phyloP scores from a whole-genome alignment of 208 protist genomes.

The Lotmaria passim region DNA sequence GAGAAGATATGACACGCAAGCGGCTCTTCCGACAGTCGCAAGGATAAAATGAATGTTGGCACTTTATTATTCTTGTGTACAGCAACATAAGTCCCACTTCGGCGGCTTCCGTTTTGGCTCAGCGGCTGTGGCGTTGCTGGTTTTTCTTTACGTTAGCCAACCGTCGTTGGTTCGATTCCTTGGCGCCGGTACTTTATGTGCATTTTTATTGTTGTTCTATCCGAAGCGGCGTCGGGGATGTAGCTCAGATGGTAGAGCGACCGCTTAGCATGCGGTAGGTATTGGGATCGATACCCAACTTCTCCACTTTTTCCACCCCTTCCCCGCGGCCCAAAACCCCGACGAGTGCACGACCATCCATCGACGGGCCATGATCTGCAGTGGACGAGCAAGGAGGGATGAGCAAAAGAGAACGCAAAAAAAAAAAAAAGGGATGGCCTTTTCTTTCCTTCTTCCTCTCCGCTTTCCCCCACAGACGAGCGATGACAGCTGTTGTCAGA shows the following conservation, averaged over 20 bases:
- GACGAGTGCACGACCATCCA: too few species aligned
- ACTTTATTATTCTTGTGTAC: background rate
- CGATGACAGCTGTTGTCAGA: too few species aligned
- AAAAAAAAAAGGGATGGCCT: too few species aligned
- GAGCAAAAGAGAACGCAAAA: too few species aligned
- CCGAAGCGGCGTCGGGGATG: constrained; percentile 74
- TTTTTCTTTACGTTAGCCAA: background rate
- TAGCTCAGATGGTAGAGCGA: constrained; percentile 94
- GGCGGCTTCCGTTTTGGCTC: background rate
- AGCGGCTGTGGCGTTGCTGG: background rate
- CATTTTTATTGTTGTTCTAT: too few species aligned
- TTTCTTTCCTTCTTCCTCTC: too few species aligned
- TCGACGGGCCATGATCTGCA: too few species aligned
- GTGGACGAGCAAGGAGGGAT: too few species aligned
- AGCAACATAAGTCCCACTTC: background rate
- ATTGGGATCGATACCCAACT: constrained; percentile 95
- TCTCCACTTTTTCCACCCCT: constrained; percentile 61
- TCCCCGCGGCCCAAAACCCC: background rate
- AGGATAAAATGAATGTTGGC: background rate
- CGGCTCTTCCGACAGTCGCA: background rate
- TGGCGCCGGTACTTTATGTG: too few species aligned
- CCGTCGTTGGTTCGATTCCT: background rate
- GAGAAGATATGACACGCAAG: constrained; percentile 56
- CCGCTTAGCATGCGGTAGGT: constrained; percentile 94
- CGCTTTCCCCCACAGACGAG: too few species aligned